phyloP scores from a whole-genome alignment of 768 basidiomycete genomes.

The Leccinum rimulosum region DNA sequence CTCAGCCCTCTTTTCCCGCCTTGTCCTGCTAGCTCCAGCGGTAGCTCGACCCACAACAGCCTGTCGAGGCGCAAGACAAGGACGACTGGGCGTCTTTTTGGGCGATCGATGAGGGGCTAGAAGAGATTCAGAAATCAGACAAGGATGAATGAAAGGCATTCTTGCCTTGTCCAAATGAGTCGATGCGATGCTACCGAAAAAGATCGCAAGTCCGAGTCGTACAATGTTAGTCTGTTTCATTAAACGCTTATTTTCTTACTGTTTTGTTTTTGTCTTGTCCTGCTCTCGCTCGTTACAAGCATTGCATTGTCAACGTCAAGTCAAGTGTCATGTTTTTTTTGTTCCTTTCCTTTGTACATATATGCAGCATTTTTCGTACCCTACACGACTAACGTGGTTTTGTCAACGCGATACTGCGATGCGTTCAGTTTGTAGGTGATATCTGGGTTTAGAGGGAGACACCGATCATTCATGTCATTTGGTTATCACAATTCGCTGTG shows the following conservation, averaged over 20 bases:
- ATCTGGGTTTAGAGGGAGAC: background rate
- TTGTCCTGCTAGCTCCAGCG: background rate
- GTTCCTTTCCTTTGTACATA: too few species aligned
- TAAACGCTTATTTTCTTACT: background rate
- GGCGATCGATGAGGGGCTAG: conserved; percentile 69
- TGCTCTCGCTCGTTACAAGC: too few species aligned
- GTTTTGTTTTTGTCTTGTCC: background rate
- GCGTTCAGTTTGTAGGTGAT: conserved; percentile 1
- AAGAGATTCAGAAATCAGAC: conserved; percentile 63
- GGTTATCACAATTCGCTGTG: background rate
- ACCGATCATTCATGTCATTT: background rate
- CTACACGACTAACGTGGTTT: background rate
- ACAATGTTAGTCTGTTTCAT: conserved; percentile 1
- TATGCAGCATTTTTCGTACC: background rate
- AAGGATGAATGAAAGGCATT: conserved; percentile 53
- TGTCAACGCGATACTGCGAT: background rate
- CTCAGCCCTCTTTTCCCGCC: background rate
- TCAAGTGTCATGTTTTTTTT: too few species aligned
- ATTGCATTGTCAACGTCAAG: too few species aligned
- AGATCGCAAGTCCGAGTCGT: background rate
- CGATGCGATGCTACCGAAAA: background rate
- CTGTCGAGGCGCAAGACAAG: conserved; percentile 2
- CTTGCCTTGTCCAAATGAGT: background rate
- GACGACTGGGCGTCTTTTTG: conserved; percentile 51
- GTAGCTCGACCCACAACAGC: conserved; percentile 1